A percentile compares a stretch with the other conserved stretches of the same genome.
These are phyloP conservation scores for Pugionium cornutum DNA, from an alignment of 345 rosid genomes.

Conservation along the genomic window DNA sequence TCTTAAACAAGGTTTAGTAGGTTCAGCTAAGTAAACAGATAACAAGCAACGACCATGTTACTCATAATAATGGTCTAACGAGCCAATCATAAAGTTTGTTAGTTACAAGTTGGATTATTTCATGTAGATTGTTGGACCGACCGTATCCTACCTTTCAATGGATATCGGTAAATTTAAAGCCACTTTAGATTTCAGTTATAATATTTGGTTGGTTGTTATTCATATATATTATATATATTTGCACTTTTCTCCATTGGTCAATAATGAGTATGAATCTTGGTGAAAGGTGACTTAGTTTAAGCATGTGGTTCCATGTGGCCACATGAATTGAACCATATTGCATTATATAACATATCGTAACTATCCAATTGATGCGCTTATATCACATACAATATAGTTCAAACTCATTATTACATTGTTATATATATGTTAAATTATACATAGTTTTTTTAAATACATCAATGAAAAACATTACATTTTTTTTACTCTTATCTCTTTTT, in stretches of 20 bases:
- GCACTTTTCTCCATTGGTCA: slow-evolving; percentile 16
- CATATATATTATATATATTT: slow-evolving; percentile 1
- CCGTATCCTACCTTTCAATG: slow-evolving; percentile 32
- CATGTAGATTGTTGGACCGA: slow-evolving; percentile 40
- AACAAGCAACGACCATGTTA: slow-evolving; percentile 40
- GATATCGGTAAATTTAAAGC: slow-evolving; percentile 23
- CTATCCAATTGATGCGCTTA: slow-evolving; percentile 8
- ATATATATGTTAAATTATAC: not conserved
- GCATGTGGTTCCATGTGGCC: slow-evolving; percentile 45
- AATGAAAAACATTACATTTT: slow-evolving; percentile 5
- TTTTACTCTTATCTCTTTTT: no score
- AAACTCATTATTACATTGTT: not conserved
- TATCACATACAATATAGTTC: slow-evolving; percentile 8
- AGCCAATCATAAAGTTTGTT: slow-evolving; percentile 42
- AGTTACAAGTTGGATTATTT: slow-evolving; percentile 40
- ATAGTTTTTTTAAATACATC: not conserved
- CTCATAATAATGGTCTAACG: slow-evolving; percentile 36
- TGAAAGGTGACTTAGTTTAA: slow-evolving; percentile 16
- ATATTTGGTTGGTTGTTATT: not conserved
- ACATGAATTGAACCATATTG: slow-evolving; percentile 36
- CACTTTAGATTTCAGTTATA: not conserved
- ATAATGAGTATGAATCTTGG: slow-evolving; percentile 32
- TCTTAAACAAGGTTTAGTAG: slow-evolving; percentile 27
- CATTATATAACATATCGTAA: slow-evolving; percentile 13
- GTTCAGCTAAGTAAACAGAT: slow-evolving; percentile 18